phyloP scores from a whole-genome alignment of 768 basidiomycete genomes.

The Mycena alexandri region DNA sequence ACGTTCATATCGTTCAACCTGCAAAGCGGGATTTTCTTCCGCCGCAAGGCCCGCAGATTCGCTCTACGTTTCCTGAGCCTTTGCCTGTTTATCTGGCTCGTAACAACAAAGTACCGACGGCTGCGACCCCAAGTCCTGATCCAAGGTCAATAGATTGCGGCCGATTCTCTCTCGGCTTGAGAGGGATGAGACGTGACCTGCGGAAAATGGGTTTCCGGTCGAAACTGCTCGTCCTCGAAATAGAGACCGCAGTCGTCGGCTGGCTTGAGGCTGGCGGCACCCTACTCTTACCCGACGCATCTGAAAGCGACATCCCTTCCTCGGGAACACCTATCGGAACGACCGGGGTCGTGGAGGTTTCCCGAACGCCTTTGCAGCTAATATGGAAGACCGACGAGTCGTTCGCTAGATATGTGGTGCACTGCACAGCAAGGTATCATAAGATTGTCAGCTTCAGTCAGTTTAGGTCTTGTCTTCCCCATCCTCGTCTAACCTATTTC shows the following conservation, averaged over 20 bases:
- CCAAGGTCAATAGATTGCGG: conserved; percentile 75
- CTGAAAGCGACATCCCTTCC: conserved; percentile 40
- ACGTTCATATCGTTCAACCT: conserved; percentile 79
- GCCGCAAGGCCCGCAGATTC: conserved; percentile 56
- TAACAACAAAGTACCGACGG: conserved; percentile 63
- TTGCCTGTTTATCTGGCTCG: conserved; percentile 79
- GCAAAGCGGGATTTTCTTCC: conserved; percentile 64
- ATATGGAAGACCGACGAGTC: conserved; percentile 82
- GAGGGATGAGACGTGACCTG: conserved; percentile 78
- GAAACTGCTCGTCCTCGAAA: conserved; percentile 71
- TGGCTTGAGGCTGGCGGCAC: conserved; percentile 76
- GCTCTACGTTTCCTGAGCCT: conserved; percentile 81
- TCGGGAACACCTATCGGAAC: conserved; percentile 64
- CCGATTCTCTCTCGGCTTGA: conserved; percentile 80
- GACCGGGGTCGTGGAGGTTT: conserved; percentile 73
- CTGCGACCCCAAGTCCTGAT: conserved; percentile 56
- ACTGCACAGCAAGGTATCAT: conserved; percentile 86
- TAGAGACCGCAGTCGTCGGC: conserved; percentile 71
- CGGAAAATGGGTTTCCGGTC: conserved; percentile 72
- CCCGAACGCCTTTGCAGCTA: conserved; percentile 72
- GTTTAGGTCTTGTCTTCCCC: conserved; percentile 43
- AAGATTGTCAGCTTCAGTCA: conserved; percentile 85
- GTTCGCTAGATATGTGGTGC: conserved; percentile 85
- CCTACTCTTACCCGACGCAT: conserved; percentile 63
- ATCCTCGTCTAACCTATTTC: background rate